Evolutionary conservation across 441 rosid species (phyloP).

Genomic region (Gossypium laxum): DNA sequence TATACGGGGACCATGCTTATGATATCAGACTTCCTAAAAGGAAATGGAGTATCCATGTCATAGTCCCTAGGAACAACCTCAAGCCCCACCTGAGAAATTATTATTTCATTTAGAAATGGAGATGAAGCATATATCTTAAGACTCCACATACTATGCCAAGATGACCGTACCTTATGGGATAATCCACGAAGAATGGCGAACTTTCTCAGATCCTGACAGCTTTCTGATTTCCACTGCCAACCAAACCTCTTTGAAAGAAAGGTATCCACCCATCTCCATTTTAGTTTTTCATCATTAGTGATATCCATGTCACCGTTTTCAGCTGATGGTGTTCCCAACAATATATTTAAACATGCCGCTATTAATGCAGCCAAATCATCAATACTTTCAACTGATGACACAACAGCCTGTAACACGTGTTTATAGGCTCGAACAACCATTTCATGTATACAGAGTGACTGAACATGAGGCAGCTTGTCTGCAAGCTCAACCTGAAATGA

Average conservation of each 20-base stretch:
- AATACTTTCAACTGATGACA: slow-evolving; percentile 49
- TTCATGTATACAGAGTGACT: slow-evolving; percentile 69
- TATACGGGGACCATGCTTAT: slow-evolving; percentile 74
- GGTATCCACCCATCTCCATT: slow-evolving; percentile 66
- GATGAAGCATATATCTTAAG: slow-evolving; percentile 13
- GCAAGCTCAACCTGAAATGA: slow-evolving; percentile 58
- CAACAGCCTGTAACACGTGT: slow-evolving; percentile 66
- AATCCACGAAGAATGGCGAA: slow-evolving; percentile 65
- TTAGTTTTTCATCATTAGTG: slow-evolving; percentile 36
- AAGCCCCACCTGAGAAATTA: slow-evolving; percentile 55
- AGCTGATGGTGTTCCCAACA: slow-evolving; percentile 54
- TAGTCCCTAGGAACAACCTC: slow-evolving; percentile 77
- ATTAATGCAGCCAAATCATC: slow-evolving; percentile 50
- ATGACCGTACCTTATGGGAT: slow-evolving; percentile 53
- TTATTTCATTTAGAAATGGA: slow-evolving; percentile 22
- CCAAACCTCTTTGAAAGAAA: slow-evolving; percentile 62
- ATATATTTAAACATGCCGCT: slow-evolving; percentile 58
- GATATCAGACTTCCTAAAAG: slow-evolving; percentile 59
- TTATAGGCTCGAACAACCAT: slow-evolving; percentile 75
- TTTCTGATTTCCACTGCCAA: slow-evolving; percentile 53
- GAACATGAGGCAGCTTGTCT: slow-evolving; percentile 73
- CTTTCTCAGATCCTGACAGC: slow-evolving; percentile 51
- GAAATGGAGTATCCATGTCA: slow-evolving; percentile 54
- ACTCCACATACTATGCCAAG: slow-evolving; percentile 11
- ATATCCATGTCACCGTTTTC: slow-evolving; percentile 32